Evolutionary conservation across 768 basidiomycete genomes (phyloP), one percentile per base, ranked within the genome.

Genomic region (Leccinum obscurum): DNA sequence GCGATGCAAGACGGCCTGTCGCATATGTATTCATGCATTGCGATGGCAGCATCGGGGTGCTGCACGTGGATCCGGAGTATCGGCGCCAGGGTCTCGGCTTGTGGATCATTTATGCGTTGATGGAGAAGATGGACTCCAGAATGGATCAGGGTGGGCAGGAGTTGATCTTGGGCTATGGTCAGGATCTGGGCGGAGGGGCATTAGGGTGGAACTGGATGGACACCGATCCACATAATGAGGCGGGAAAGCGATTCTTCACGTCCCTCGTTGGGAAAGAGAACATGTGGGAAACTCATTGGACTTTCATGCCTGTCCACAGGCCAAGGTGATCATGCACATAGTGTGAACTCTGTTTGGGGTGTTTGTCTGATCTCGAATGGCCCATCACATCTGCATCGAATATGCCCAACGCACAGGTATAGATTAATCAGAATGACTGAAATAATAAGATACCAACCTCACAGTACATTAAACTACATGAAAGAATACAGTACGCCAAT

Each of bases 171-270:
- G 62, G 54, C 8, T 49, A 32, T 28, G 9, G 61, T 59, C 56
- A 22, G 11, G 67, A 72, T 60, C 48, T 62, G 3, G 58, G 63
- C 13, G 64, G 69, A 13, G 70, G 69, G 11, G 69, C 66, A 1
- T 39, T 69, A 0, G 61, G 65, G 4, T 71, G 67, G 69, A 64
- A 65, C 26, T 70, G 69, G 70, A 48, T 55, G 26, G 65, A 72
- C n/a, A 44, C 52, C 3, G 60, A 32, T 13, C 8, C 28, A 8
- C 17, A 41, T 2, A 67, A 62, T 14, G 55, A 61, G 13, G 62
- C 7, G 14, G 62, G 28, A 8, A 62, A 60, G 3, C 30, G 28
- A 24, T 63, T 66, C 32, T 61, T 72, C 24, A 15, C 32, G 3
- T 64, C 62, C 28, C 35, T 69, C 28, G 51, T 49, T 4, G 60